Conservation (phyloP, 2,329 filamentous ascomycete genomes). For the Aureobasidium sp. region DNA sequence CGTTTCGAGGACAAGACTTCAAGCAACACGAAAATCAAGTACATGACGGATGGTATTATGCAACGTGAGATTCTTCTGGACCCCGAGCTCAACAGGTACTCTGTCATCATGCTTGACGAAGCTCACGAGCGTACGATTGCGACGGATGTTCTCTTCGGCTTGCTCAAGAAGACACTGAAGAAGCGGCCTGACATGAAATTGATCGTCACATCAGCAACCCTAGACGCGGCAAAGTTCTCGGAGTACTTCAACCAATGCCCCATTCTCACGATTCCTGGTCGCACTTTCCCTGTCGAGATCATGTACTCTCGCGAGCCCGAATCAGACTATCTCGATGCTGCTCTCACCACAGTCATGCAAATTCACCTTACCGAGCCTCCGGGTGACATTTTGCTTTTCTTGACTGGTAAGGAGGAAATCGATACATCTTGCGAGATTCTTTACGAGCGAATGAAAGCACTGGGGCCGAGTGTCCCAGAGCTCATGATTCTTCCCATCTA, state of each 20-base stretch:
- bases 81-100: slow-evolving; percentile 80
- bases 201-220: slow-evolving; percentile 91
- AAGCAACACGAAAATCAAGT: slow-evolving; percentile 87
- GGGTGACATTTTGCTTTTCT: slow-evolving; percentile 92
- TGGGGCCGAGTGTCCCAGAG: slow-evolving; percentile 85
- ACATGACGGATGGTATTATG: slow-evolving; percentile 99
- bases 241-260: slow-evolving; percentile 93
- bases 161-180: slow-evolving; percentile 89
- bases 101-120: slow-evolving; percentile 96
- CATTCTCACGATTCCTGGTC: slow-evolving; percentile 91
- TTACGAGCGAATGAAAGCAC: slow-evolving; percentile 90
- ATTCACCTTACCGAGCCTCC: slow-evolving; percentile 89
- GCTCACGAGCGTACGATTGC: slow-evolving; percentile 96
- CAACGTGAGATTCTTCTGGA: slow-evolving; percentile 92
- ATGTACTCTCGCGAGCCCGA: slow-evolving; percentile 94
- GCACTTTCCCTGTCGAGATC: slow-evolving; percentile 92
- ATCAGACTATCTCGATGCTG: slow-evolving; percentile 88
- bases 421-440: slow-evolving; percentile 90
- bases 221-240: slow-evolving; percentile 96
- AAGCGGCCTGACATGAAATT: slow-evolving; percentile 81
- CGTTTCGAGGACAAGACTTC: slow-evolving; percentile 94
- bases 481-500: slow-evolving; percentile 94
- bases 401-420: slow-evolving; percentile 97
- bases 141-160: slow-evolving; percentile 88
- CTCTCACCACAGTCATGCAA: slow-evolving; percentile 95